Percentiles rank a stretch among this genome's conserved stretches.
Conservation (phyloP, 345 rosid genomes). For the Chamaenerion angustifolium region DNA sequence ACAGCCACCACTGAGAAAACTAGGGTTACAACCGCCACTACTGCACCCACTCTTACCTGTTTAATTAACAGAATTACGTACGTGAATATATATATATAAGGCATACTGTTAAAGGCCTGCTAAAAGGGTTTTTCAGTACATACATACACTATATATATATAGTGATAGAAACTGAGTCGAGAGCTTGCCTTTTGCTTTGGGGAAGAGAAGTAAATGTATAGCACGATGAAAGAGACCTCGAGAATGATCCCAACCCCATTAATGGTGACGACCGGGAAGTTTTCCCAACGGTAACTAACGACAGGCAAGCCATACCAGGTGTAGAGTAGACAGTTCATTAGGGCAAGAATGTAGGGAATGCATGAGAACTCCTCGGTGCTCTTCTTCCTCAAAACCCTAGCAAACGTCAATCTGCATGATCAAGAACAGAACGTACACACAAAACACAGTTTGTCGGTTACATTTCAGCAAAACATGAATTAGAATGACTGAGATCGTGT, state of each 20-base stretch:
- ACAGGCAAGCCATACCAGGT: conserved; percentile 82
- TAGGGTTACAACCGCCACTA: conserved; percentile 19
- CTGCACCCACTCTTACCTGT: conserved; percentile 45
- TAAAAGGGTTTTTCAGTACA: too few species aligned
- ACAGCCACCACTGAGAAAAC: conserved; percentile 20
- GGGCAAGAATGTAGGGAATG: conserved; percentile 54
- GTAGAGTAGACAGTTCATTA: conserved; percentile 55
- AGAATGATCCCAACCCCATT: conserved; percentile 65
- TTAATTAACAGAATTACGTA: too few species aligned
- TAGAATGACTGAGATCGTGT: too few species aligned
- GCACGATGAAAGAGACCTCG: conserved; percentile 47
- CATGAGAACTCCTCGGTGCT: conserved; percentile 72
- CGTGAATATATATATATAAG: too few species aligned
- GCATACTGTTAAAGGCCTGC: too few species aligned
- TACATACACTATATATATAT: too few species aligned
- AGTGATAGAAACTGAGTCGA: too few species aligned
- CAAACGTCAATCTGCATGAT: conserved; percentile 60
- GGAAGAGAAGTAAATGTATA: conserved; percentile 42
- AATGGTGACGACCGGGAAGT: conserved; percentile 56
- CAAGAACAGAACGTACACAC: too few species aligned
- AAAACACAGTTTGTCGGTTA: too few species aligned
- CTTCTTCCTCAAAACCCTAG: conserved; percentile 51
- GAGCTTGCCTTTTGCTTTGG: conserved; percentile 42
- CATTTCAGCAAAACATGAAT: too few species aligned
- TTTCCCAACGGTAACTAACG: conserved; percentile 74